A percentile compares a stretch with the other conserved stretches of the same genome.
Conservation (phyloP, 345 rosid genomes). For the Litchi chinensis region DNA sequence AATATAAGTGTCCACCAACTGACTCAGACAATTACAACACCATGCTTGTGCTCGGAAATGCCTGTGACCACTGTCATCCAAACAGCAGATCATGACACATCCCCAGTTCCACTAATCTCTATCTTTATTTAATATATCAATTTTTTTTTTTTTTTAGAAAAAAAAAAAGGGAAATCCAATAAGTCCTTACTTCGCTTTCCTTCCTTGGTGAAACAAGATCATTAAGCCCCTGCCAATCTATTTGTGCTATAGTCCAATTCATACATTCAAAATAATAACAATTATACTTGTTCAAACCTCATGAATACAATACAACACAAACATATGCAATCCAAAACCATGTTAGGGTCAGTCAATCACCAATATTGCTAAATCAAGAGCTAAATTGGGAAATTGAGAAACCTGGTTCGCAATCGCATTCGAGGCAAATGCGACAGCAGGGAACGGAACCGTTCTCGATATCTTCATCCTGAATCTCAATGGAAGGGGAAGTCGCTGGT, state of each 20-base stretch:
- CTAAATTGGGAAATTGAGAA: background rate
- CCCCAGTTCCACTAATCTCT: background rate
- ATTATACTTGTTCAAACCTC: background rate
- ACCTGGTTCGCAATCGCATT: slow-evolving; percentile 79
- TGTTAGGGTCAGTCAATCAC: background rate
- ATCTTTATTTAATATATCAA: background rate
- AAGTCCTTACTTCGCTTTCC: no score
- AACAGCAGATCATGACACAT: background rate
- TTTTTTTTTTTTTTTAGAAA: no score
- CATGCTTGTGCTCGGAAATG: background rate
- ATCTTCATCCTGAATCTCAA: slow-evolving; percentile 68
- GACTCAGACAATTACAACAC: background rate
- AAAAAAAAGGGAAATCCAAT: no score
- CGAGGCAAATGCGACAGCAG: slow-evolving; percentile 91
- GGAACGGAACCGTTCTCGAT: slow-evolving; percentile 69
- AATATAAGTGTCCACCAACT: background rate
- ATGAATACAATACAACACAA: background rate
- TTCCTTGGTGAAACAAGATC: no score
- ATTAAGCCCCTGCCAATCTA: background rate
- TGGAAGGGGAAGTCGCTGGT: slow-evolving; percentile 31
- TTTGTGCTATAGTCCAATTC: no score
- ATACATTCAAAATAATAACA: background rate
- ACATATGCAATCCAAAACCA: background rate
- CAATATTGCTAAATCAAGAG: background rate
- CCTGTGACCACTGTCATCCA: background rate